Base-by-base conservation (phyloP, 2,329 filamentous ascomycete species). In the Cladosporium austrohemisphaericum region DNA sequence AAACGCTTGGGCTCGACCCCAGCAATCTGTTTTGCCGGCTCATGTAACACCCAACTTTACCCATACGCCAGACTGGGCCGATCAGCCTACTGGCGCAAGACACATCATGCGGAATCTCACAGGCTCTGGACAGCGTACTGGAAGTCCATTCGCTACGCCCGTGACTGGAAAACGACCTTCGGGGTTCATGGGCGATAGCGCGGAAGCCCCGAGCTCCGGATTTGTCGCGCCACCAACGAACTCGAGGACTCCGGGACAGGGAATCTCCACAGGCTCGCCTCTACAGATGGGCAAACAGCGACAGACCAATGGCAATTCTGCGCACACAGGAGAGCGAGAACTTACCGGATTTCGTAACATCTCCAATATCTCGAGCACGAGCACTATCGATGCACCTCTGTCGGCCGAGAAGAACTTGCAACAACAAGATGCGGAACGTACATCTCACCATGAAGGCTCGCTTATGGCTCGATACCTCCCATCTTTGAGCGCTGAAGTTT, bases 1-100 rank as follows among this genome's bases (percentile, higher is more conserved):
- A 58, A 95, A 88, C 4, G 86, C 90, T 1, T 96, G 91, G 91
- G 89, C 90, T 28, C 95, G 95, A 64, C 88, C 90, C 14, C 88
- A 92, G 57, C 88, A 92, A 57, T 85, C 89, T 63, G 83, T 85
- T 5, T 78, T 82, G 8, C 84, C 88, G n/a, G 48, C 57, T 20
- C 56, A 60, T 44, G 57, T 54, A 22, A 62, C 59, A 9, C 59
- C 59, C 10, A 57, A 60, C 36, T 54, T 65, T 25, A 58, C 61
- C 7, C 63, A 66, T 45, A 66, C 63, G 3, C 60, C 62, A 4
- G 60, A 66, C 37, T 66, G 63, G 63, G 62, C 58, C 6, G 60
- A 63, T 29, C 55, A 56, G 47, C 55, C 59, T 20, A 57, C 41
- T 11, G 44, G 29, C 11, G 45, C 52, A 29, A 53, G 37, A 57